Evolutionary conservation across 805 yeast species (phyloP), one percentile per base, ranked within the genome.

Genomic region (Peterozyma xylosa): DNA sequence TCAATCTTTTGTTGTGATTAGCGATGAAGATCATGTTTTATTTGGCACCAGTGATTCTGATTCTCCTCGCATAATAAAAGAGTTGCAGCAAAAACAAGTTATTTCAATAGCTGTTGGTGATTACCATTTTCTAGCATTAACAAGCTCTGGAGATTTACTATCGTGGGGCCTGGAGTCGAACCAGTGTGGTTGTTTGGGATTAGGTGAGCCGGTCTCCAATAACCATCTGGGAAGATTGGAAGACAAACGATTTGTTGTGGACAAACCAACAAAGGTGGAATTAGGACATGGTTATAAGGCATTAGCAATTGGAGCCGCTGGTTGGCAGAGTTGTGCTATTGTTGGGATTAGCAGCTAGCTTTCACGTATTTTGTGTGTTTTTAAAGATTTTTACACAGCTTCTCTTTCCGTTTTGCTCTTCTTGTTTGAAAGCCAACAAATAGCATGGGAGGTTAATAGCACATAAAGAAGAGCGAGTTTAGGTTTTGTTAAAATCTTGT

Each of bases 291-390:
- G 53, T 3, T 76, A 76, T 3, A 62, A 63, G 30, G 78, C 82
- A 55, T 58, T 82, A 16, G 79, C 80, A 0, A 71, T 83, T 32
- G 73, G 85, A 1, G 87, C 90, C 6, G 81, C 80, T 13, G 95
- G 93, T 1, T 85, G 91, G 91, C 93, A 85, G 46, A 74, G 87
- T 5, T 78, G 81, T 37, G 89, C 88, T 1, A 64, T 85, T 42
- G 64, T 77, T 13, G 33, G 33, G 27, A 21, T 21, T 7, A 21
- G 27, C 27, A 21, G 27, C 27, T 21, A 7, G 7, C 4, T 21
- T 21, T 21, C 27, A 21, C 27, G 7, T 7, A 21, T 21, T 5
- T 7, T 21, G n/a, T 21, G 27, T 21, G 4, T 21, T 5, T 21
- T 21, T 4, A 21, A 21, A 21, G 27, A 4, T 21, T 21, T 21